Evolutionary conservation across 129 eudicot species (phyloP), one percentile per base, ranked within the genome.

Genomic region (Chrysanthemum lavandulifolium): DNA sequence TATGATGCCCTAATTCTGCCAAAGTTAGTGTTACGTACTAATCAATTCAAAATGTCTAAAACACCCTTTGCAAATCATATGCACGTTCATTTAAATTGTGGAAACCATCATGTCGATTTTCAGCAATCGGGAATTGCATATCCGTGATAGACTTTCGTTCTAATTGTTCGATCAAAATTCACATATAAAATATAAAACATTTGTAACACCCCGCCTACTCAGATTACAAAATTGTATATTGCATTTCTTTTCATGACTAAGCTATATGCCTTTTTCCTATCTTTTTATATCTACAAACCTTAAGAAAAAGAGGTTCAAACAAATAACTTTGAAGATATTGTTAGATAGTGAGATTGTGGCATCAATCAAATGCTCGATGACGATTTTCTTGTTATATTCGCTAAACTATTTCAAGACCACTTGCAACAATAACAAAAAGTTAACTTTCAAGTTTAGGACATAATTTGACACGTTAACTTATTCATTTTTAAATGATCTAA

Each of bases 71-170:
- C 18, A 5, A 55, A 29, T 29, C 0, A 3, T 29, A 29, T 55
- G 1, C 25, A 12, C 2, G 23, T 50, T 53, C 33, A 13, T 10
- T 55, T 70, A 1, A 61, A 2, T 16, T 16, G 16, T 13, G 21
- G 15, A 71, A 65, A 56, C 36, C 63, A 36, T 48, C 54, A 8
- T 53, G 25, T 69, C 10, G 2, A 48, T 56, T 57, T 70, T 16
- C 65, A 70, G 40, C 65, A 55, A 54, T n/a, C 16, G 54, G 65
- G 57, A 56, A 36, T 36, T 55, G 75, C 75, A 70, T 21, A 10
- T 36, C 3, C 13, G 13, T 18, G 10, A 70, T 70, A 4, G 3
- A 70, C n/a, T 31, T 48, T 29, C 57, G 27, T 56, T 69, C 40
- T 3, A 55, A 10, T n/a, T 19, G 54, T 40, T 54, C 64, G 12